Percentiles rank a stretch among this genome's conserved stretches.
phyloP scores from a whole-genome alignment of 495 filamentous ascomycete species.

The Annulohypoxylon moriforme region DNA sequence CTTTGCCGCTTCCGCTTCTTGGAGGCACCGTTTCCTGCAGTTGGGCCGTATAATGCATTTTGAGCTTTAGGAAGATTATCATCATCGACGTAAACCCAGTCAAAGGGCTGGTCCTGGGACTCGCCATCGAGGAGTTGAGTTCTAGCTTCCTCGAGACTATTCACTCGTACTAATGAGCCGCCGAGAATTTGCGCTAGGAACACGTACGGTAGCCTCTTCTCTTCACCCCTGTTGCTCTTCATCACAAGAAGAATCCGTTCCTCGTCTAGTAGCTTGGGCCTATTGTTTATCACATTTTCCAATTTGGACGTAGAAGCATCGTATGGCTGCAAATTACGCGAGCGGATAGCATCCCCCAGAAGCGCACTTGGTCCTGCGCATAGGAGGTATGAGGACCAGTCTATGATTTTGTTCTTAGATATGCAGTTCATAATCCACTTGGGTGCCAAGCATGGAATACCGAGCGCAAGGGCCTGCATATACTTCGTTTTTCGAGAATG shows the following conservation, averaged over 20 bases:
- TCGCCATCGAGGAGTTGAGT: constrained; percentile 65
- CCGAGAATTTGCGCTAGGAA: constrained; percentile 86
- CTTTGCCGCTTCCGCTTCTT: constrained; percentile 61
- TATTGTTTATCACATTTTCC: constrained; percentile 62
- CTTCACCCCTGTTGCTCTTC: constrained; percentile 72
- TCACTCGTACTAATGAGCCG: constrained; percentile 72
- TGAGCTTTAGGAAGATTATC: constrained; percentile 48
- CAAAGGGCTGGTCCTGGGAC: constrained; percentile 65
- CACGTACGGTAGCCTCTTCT: constrained; percentile 64
- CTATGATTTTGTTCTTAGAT: constrained; percentile 65
- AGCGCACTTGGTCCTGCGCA: constrained; percentile 84
- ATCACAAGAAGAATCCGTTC: constrained; percentile 80
- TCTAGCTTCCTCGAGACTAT: constrained; percentile 71
- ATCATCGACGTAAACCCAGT: constrained; percentile 87
- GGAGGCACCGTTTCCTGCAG: constrained; percentile 34
- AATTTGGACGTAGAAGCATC: constrained; percentile 68
- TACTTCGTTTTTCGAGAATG: constrained; percentile 93
- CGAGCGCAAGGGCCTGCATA: constrained; percentile 93
- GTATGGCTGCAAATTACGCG: constrained; percentile 71
- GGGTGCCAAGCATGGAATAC: constrained; percentile 82
- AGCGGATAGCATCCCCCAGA: constrained; percentile 81
- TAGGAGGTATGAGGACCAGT: constrained; percentile 85
- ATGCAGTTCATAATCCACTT: constrained; percentile 85
- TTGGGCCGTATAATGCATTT: constrained; percentile 37
- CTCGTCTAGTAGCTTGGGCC: constrained; percentile 71